Evolutionary conservation across 371 early-diverging fungal genomes (phyloP).

Genomic region (Dichotomocladium elegans): DNA sequence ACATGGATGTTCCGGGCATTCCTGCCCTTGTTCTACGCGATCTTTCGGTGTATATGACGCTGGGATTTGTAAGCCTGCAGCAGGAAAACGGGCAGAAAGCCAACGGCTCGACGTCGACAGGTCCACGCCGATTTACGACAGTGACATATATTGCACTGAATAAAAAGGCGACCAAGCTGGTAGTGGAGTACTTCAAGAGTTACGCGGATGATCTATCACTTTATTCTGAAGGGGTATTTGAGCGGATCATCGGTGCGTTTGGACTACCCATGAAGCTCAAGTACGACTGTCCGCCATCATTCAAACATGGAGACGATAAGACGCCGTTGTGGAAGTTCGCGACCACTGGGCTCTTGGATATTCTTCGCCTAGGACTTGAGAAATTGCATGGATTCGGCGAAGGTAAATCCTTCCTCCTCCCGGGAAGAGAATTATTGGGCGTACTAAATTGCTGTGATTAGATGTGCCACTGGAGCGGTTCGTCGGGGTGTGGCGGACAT

Average conservation of each 20-base stretch:
- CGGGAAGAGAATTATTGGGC: background rate
- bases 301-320: slow-evolving; percentile 64
- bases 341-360: slow-evolving; percentile 61
- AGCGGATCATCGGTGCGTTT: slow-evolving; percentile 57
- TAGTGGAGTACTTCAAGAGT: slow-evolving; percentile 54
- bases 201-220: slow-evolving; percentile 47
- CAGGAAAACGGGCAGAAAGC: slow-evolving; percentile 22
- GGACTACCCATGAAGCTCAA: slow-evolving; percentile 73
- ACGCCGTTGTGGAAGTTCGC: slow-evolving; percentile 77
- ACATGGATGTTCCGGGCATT: slow-evolving; percentile 37
- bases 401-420: slow-evolving; percentile 30
- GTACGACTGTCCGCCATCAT: slow-evolving; percentile 74
- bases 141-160: slow-evolving; percentile 75
- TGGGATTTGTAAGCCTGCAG: slow-evolving; percentile 45
- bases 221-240: slow-evolving; percentile 69
- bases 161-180: slow-evolving; percentile 57
- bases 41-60: slow-evolving; percentile 48
- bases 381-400: slow-evolving; percentile 52
- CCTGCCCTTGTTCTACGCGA: slow-evolving; percentile 44
- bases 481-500: slow-evolving; percentile 60
- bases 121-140: slow-evolving; percentile 40
- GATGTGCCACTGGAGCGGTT: slow-evolving; percentile 59
- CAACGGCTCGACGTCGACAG: slow-evolving; percentile 21
- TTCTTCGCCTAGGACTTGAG: slow-evolving; percentile 59
- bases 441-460: slow-evolving; percentile 7